phyloP scores from a whole-genome alignment of 2,329 filamentous ascomycete genomes.

The Zopfia rhizophila region DNA sequence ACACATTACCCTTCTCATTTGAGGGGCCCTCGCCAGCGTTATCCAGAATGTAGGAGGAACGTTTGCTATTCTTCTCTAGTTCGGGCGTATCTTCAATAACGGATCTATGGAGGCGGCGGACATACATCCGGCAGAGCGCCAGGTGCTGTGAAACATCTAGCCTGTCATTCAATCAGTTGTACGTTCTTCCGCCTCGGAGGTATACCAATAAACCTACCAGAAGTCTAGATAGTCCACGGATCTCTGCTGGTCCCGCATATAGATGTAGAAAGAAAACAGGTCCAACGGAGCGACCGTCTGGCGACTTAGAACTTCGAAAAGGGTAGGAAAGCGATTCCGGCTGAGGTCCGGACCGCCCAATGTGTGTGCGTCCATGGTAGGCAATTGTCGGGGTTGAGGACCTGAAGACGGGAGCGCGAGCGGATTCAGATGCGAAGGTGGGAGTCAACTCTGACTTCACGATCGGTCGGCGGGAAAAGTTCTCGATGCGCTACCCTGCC shows the following conservation, averaged over 20 bases:
- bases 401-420: conserved; percentile 17
- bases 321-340: conserved; percentile 88
- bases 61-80: conserved; percentile 83
- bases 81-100: conserved; percentile 95
- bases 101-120: conserved; percentile 91
- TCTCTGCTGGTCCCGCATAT: conserved; percentile 98
- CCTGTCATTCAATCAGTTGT: conserved; percentile 65
- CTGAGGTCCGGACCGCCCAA: conserved; percentile 30
- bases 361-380: neutral
- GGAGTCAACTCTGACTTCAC: neutral
- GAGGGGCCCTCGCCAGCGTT: conserved; percentile 71
- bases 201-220: conserved; percentile 71
- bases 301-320: conserved; percentile 95
- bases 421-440: neutral
- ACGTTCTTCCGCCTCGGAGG: neutral
- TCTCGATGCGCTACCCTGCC: conserved; percentile 23
- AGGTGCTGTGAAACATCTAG: conserved; percentile 99
- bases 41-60: conserved; percentile 82
- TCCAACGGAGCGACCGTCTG: conserved; percentile 96
- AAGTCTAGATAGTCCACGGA: conserved; percentile 99
- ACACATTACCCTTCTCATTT: conserved; percentile 73
- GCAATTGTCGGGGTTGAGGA: neutral
- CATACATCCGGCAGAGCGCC: conserved; percentile 96
- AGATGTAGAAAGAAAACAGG: conserved; percentile 99
- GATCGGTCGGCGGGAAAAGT: conserved; percentile 7